phyloP scores from a whole-genome alignment of 208 protist species.

The Acanthamoeba royreba region DNA sequence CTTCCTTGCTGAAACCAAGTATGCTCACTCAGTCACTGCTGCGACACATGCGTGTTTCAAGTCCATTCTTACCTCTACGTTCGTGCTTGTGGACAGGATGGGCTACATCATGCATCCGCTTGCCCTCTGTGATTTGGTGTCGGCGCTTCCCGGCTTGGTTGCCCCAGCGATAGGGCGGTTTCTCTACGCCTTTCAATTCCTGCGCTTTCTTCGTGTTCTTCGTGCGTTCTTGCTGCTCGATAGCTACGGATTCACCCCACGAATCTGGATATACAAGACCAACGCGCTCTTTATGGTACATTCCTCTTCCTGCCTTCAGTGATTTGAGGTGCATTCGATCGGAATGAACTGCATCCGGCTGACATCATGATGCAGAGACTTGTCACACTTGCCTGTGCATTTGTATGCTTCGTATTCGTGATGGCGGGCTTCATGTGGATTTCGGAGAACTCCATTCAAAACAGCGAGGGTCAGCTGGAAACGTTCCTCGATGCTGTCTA shows the following conservation, averaged over 20 bases:
- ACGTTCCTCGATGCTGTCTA: background rate
- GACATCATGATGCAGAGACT: background rate
- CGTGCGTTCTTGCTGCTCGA: background rate
- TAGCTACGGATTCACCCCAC: background rate
- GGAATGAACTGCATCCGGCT: background rate
- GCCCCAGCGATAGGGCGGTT: background rate
- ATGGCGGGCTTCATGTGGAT: constrained; percentile 15
- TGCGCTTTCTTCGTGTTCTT: background rate
- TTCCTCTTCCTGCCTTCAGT: background rate
- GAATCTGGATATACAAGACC: background rate
- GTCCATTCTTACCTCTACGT: background rate
- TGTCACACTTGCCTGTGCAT: background rate
- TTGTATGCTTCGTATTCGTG: background rate
- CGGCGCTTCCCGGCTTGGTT: background rate
- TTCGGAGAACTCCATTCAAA: background rate
- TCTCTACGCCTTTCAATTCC: constrained; percentile 24
- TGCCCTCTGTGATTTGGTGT: background rate
- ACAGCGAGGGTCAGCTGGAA: background rate
- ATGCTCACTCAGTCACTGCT: background rate
- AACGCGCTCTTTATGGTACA: background rate
- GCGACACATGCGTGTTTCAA: background rate
- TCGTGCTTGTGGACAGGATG: background rate
- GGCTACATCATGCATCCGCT: background rate
- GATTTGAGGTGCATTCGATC: background rate
- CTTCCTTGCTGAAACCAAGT: constrained; percentile 2